Conservation (phyloP, 768 basidiomycete species). For the Mycena metata region DNA sequence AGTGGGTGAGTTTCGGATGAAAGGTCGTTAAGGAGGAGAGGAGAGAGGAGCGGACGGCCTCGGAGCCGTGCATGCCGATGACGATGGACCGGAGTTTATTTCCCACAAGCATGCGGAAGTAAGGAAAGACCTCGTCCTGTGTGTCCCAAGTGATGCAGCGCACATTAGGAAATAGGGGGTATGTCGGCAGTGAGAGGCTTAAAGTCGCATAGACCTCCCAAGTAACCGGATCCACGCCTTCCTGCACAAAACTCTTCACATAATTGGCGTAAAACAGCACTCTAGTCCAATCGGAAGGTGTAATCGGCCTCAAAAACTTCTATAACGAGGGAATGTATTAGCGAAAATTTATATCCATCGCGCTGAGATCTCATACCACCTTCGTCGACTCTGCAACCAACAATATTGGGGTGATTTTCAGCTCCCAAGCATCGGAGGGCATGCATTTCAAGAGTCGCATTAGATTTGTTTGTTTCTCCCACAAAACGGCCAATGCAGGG, state of each 20-base stretch:
- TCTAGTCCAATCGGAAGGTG: constrained; percentile 18
- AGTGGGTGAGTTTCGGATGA: constrained; percentile 19
- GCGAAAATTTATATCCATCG: background rate
- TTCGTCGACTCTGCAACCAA: too few relatives aligned
- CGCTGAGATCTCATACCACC: too few relatives aligned
- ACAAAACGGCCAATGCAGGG: constrained; percentile 20
- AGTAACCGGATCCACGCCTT: background rate
- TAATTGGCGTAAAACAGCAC: constrained; percentile 20
- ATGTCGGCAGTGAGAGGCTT: constrained; percentile 15
- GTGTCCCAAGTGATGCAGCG: constrained; percentile 24
- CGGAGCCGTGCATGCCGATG: constrained; percentile 7
- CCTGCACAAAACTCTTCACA: constrained; percentile 18
- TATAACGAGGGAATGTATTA: background rate
- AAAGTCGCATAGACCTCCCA: constrained; percentile 5
- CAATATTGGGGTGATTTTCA: too few relatives aligned
- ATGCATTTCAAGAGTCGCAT: constrained; percentile 18
- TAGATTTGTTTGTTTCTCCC: constrained; percentile 15
- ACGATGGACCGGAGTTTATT: constrained; percentile 8
- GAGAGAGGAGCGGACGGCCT: background rate
- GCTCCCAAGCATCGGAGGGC: constrained; percentile 20
- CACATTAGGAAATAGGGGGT: constrained; percentile 24
- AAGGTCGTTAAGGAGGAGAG: constrained; percentile 17
- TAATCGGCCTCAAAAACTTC: constrained; percentile 11
- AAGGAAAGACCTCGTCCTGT: constrained; percentile 14
- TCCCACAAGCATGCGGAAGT: constrained; percentile 19